Conservation (phyloP, 768 basidiomycete species). For the Tephrocybe sp. region DNA sequence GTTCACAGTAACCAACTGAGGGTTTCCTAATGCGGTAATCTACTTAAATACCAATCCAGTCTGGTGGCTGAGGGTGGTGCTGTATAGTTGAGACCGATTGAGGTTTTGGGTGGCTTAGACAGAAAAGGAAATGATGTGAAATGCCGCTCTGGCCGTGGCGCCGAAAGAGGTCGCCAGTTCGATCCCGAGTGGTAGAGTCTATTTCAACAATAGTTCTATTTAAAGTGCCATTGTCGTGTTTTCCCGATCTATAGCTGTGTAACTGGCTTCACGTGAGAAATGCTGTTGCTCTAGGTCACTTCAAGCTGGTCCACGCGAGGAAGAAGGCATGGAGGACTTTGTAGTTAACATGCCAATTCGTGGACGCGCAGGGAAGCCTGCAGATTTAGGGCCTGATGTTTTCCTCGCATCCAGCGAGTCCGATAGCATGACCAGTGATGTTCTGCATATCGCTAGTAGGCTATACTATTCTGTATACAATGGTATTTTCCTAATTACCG, state of each 20-base stretch:
- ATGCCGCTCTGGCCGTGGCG: too few relatives aligned
- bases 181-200: too few relatives aligned
- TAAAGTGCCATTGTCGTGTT: conserved; percentile 63
- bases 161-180: too few relatives aligned
- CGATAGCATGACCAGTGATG: conserved; percentile 38
- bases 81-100: too few relatives aligned
- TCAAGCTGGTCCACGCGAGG: conserved; percentile 52
- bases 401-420: conserved; percentile 47
- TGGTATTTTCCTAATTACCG: background rate
- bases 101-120: too few relatives aligned
- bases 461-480: background rate
- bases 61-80: too few relatives aligned
- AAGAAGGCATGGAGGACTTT: conserved; percentile 36
- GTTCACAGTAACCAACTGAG: too few relatives aligned
- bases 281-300: conserved; percentile 52
- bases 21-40: too few relatives aligned
- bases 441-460: conserved; percentile 36
- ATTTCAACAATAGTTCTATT: too few relatives aligned
- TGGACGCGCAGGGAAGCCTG: conserved; percentile 28
- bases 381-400: conserved; percentile 48
- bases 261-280: conserved; percentile 40
- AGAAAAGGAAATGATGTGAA: too few relatives aligned
- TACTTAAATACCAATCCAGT: too few relatives aligned
- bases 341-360: conserved; percentile 49
- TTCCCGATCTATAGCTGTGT: conserved; percentile 52